A percentile compares a stretch with the other conserved stretches of the same genome.
These are phyloP conservation scores for Lasiosphaeriaceae sp. DNA, from an alignment of 495 filamentous ascomycete genomes.

Conservation along the genomic window DNA sequence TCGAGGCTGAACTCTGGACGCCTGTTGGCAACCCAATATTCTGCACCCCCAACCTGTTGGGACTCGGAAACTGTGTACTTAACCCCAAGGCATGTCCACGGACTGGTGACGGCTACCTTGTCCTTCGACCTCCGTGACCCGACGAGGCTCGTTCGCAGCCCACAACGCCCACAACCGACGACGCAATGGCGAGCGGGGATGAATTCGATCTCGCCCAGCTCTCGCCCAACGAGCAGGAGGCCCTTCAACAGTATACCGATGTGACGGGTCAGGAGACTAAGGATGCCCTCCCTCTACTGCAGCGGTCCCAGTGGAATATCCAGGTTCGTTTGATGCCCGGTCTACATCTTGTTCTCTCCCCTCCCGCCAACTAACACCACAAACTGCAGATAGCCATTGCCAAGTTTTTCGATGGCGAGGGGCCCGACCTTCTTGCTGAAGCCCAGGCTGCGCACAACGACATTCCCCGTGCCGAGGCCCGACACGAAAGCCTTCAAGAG, in stretches of 20 bases:
- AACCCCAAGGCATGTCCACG: too few relatives aligned
- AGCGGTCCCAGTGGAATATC: constrained; percentile 92
- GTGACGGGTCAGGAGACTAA: constrained; percentile 78
- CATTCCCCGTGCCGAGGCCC: constrained; percentile 51
- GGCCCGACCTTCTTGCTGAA: constrained; percentile 75
- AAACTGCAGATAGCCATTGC: constrained; percentile 76
- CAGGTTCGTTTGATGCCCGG: constrained; percentile 52
- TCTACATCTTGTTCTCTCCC: background rate
- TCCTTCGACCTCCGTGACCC: too few relatives aligned
- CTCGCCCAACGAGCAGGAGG: constrained; percentile 68
- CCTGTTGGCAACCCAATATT: background rate
- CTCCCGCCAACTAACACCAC: too few relatives aligned
- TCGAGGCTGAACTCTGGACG: background rate
- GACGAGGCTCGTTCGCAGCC: background rate
- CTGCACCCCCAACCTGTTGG: too few relatives aligned
- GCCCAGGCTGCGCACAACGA: constrained; percentile 59
- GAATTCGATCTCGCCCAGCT: constrained; percentile 65
- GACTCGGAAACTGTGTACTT: too few relatives aligned
- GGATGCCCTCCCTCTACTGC: constrained; percentile 75
- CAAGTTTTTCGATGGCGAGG: constrained; percentile 96
- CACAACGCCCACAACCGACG: background rate
- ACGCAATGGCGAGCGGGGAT: constrained; percentile 29
- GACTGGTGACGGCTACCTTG: too few relatives aligned
- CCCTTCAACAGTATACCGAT: constrained; percentile 80
- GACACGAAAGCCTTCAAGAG: constrained; percentile 70